Conservation (phyloP, 257 asterid genomes). For the Scutellaria minor region DNA sequence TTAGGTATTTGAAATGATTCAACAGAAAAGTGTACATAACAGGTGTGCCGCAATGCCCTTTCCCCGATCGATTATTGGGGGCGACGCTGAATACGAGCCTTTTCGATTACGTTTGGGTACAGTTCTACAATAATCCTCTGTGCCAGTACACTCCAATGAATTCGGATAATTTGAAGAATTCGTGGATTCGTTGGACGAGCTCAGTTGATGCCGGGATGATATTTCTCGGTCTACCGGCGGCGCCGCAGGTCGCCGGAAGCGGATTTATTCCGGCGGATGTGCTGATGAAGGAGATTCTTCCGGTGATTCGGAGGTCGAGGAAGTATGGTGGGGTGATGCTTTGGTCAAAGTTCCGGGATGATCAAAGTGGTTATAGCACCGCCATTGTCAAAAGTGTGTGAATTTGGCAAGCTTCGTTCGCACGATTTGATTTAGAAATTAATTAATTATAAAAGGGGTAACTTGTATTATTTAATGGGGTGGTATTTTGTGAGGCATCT, state of each 20-base stretch:
- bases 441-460: too few relatives aligned
- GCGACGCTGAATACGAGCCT: slow-evolving; percentile 53
- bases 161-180: slow-evolving; percentile 37
- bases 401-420: not conserved
- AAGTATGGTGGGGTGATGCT: slow-evolving; percentile 85
- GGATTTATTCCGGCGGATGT: slow-evolving; percentile 64
- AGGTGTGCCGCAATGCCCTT: slow-evolving; percentile 85
- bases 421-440: too few relatives aligned
- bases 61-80: slow-evolving; percentile 59
- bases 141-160: slow-evolving; percentile 58
- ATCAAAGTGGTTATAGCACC: slow-evolving; percentile 57
- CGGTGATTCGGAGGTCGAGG: slow-evolving; percentile 50
- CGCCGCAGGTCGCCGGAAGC: slow-evolving; percentile 64
- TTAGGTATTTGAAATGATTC: slow-evolving; percentile 43
- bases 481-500: too few relatives aligned
- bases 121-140: slow-evolving; percentile 67
- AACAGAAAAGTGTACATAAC: slow-evolving; percentile 44
- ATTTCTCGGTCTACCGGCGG: slow-evolving; percentile 68
- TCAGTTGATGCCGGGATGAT: slow-evolving; percentile 48
- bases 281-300: slow-evolving; percentile 50
- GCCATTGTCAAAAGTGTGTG: slow-evolving; percentile 42
- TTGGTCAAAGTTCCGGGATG: slow-evolving; percentile 73
- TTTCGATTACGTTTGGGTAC: slow-evolving; percentile 77
- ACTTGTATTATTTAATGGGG: too few relatives aligned
- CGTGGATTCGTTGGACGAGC: slow-evolving; percentile 58